Percentiles rank a stretch among this genome's conserved stretches.
Conservation (phyloP, 148 eudicot genomes). For the Vaccinium macrocarpon region DNA sequence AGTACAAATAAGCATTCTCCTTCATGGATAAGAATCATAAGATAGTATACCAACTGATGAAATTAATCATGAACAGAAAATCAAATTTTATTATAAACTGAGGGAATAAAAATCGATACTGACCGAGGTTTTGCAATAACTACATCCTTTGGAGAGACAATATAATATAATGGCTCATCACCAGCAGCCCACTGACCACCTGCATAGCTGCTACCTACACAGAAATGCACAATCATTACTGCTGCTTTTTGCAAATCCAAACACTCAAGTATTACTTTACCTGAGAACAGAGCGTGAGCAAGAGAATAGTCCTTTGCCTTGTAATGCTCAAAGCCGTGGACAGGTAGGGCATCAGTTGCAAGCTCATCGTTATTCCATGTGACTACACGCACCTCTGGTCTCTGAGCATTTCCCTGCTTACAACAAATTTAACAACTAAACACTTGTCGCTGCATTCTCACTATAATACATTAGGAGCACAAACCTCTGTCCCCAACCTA, state of each 20-base stretch:
- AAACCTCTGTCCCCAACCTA: neutral
- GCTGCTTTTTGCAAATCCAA: constrained; percentile 10
- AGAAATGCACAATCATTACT: constrained; percentile 19
- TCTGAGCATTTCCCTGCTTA: constrained; percentile 86
- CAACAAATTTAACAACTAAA: constrained; percentile 16
- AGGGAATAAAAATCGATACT: constrained; percentile 15
- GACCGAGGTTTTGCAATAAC: constrained; percentile 97
- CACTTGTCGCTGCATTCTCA: constrained; percentile 3
- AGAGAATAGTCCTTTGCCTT: constrained; percentile 93
- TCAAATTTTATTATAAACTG: neutral
- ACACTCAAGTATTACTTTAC: constrained; percentile 31
- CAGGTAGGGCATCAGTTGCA: constrained; percentile 94
- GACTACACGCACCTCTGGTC: constrained; percentile 97
- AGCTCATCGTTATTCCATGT: constrained; percentile 96
- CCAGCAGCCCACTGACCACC: constrained; percentile 97
- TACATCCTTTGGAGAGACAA: constrained; percentile 96
- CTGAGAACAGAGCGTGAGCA: constrained; percentile 90
- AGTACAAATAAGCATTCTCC: neutral
- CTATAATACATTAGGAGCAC: neutral
- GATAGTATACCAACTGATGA: neutral
- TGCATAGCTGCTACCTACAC: constrained; percentile 79
- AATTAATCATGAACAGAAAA: neutral
- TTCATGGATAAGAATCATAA: neutral
- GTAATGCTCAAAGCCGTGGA: constrained; percentile 96
- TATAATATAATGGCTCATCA: constrained; percentile 91